A percentile compares a stretch with the other conserved stretches of the same genome.
Evolutionary conservation across 129 eudicot species (phyloP).

Genomic region (Artemisia argyi): DNA sequence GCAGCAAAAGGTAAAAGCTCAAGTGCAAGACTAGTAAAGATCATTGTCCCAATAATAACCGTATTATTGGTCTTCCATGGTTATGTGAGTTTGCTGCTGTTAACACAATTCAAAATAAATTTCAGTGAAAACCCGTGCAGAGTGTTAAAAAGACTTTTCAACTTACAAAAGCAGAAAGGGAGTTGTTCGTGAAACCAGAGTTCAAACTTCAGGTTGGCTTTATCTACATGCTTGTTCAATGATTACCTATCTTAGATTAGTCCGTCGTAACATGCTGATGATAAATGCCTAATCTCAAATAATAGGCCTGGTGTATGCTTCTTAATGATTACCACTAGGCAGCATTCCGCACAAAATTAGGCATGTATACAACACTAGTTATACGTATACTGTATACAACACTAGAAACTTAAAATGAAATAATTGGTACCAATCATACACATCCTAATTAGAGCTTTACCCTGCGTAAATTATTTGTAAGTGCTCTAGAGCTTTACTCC

Average conservation of each 20-base stretch:
- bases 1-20: conserved; percentile 33
- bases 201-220: conserved; percentile 82
- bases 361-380: no score
- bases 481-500: no score
- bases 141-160: conserved; percentile 84
- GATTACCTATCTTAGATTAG: no score
- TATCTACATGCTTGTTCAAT: conserved; percentile 1
- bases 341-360: no score
- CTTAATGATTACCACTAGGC: no score
- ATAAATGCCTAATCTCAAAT: conserved; percentile 12
- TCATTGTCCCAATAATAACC: conserved; percentile 24
- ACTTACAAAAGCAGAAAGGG: conserved; percentile 70
- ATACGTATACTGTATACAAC: no score
- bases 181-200: conserved; percentile 75
- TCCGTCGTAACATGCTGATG: conserved; percentile 14
- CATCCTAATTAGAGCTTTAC: no score
- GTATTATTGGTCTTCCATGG: conserved; percentile 13
- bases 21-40: conserved; percentile 22
- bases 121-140: conserved; percentile 81
- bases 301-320: no score
- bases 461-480: no score
- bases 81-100: neutral
- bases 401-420: no score
- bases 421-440: no score
- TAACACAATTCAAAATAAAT: neutral